Evolutionary conservation across 1,284 basidiomycete genomes (phyloP).

Genomic region (Malassezia yamatoensis): DNA sequence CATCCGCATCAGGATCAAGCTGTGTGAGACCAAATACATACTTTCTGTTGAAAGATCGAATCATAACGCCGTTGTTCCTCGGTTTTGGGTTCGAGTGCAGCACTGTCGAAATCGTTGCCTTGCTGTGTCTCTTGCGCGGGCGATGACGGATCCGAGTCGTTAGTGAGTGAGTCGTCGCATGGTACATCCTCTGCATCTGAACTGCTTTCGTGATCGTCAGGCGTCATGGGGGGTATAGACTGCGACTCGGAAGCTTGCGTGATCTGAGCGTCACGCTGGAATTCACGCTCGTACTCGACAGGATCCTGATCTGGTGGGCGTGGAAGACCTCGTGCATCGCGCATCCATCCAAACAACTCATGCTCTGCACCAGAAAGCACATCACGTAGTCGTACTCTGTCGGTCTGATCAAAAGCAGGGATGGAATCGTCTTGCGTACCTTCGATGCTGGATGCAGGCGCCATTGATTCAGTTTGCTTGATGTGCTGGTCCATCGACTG

Average conservation of each 20-base stretch:
- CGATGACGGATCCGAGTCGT: too few species aligned
- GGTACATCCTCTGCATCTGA: too few species aligned
- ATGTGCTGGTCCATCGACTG: neutral
- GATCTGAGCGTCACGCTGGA: too few species aligned
- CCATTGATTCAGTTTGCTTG: neutral
- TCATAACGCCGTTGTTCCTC: slow-evolving; percentile 3
- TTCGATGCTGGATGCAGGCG: neutral
- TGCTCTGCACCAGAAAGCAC: slow-evolving; percentile 30
- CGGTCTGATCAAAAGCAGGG: slow-evolving; percentile 24
- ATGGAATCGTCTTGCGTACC: neutral
- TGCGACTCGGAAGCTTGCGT: too few species aligned
- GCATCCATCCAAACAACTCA: slow-evolving; percentile 40
- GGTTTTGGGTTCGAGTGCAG: neutral
- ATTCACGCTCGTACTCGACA: neutral
- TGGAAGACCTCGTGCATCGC: slow-evolving; percentile 24
- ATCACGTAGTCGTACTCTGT: slow-evolving; percentile 35
- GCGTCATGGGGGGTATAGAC: too few species aligned
- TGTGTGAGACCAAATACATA: neutral
- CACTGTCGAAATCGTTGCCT: neutral
- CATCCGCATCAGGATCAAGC: slow-evolving; percentile 6
- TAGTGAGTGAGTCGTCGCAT: too few species aligned
- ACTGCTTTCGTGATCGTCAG: too few species aligned
- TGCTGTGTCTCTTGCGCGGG: too few species aligned
- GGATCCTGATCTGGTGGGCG: slow-evolving; percentile 27
- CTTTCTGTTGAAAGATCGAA: slow-evolving; percentile 2